A percentile compares a stretch with the other conserved stretches of the same genome.
Evolutionary conservation across 495 filamentous ascomycete genomes (phyloP).

Genomic region (Staphylotrichum longicolle): DNA sequence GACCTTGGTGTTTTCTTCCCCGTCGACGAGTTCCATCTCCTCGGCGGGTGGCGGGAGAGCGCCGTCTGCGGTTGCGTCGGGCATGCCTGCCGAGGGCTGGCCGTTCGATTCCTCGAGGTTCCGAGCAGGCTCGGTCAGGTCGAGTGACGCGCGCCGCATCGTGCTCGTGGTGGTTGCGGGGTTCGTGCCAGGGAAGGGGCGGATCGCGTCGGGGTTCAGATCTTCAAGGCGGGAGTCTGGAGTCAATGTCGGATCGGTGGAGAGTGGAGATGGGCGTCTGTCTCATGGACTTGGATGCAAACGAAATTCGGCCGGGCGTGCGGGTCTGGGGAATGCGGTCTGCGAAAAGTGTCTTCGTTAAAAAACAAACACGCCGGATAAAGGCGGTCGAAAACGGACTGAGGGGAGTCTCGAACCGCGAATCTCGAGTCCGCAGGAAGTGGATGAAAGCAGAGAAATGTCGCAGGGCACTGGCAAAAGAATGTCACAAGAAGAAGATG

Average conservation of each 20-base stretch:
- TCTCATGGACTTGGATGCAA: constrained; percentile 16
- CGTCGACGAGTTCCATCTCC: constrained; percentile 31
- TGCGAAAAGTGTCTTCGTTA: background rate
- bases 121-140: constrained; percentile 45
- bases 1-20: constrained; percentile 38
- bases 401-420: no score
- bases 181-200: background rate
- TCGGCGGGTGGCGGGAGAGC: constrained; percentile 39
- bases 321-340: background rate
- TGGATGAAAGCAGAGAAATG: background rate
- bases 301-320: background rate
- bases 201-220: background rate
- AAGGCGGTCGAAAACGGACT: background rate
- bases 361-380: background rate
- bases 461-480: background rate
- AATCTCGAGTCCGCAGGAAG: background rate
- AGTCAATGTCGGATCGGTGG: constrained; percentile 10
- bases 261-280: constrained; percentile 10
- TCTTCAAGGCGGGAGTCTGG: constrained; percentile 7
- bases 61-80: constrained; percentile 37
- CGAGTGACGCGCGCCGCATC: constrained; percentile 46
- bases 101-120: constrained; percentile 47
- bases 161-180: constrained; percentile 13
- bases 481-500: constrained; percentile 6
- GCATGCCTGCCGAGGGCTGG: constrained; percentile 32